Base-by-base conservation (phyloP, 352 stramenopile species). In the Pythium guiyangense region DNA sequence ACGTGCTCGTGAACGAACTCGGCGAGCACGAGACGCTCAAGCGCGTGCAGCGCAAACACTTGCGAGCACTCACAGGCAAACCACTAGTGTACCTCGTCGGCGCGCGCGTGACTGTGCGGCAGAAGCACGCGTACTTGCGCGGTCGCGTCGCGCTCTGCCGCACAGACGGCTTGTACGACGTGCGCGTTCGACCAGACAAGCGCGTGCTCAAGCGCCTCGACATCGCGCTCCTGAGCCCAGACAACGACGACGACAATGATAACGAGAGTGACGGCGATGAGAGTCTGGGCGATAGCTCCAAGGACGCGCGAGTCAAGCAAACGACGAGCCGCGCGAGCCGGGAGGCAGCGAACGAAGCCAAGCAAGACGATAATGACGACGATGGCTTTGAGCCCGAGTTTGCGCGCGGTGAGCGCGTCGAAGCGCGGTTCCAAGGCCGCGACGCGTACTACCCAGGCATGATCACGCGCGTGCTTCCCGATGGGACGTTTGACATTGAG, bases 371-470 rank as follows among this genome's bases (percentile, higher is more conserved):
- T 12, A 46, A 57, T 5, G 53, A 66, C 4, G 58, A 74, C 37
- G 66, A 77, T 37, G 59, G 78, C 12, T 76, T 79, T 22, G 74
- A 83, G 39, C 66, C 67, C 3, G 64, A 83, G 62, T 90, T 86
- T 52, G 34, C 63, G 52, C 67, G 74, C 20, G 81, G 79, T 12
- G 74, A 92, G 40, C 64, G 61, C 22, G 56, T 93, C 1, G 74
- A 93, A 63, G 77, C 71, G 52, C 74, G 82, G 4, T 93, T 90
- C 49, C 63, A 83, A 20, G 79, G 76, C 2, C 69, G 81, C 25
- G 46, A 57, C 6, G 27, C 60, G 18, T 92, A 69, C 49, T 94
- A 76, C 50, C 51, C 53, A 1, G 79, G 81, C 3, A 74, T 52
- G 29, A 77, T 94, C 49, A 61, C 67, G 29, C 72, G 68, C 6